These are phyloP conservation scores for Thymus quinquecostatus DNA, from an alignment of 257 asterid species.

Conservation along the genomic window DNA sequence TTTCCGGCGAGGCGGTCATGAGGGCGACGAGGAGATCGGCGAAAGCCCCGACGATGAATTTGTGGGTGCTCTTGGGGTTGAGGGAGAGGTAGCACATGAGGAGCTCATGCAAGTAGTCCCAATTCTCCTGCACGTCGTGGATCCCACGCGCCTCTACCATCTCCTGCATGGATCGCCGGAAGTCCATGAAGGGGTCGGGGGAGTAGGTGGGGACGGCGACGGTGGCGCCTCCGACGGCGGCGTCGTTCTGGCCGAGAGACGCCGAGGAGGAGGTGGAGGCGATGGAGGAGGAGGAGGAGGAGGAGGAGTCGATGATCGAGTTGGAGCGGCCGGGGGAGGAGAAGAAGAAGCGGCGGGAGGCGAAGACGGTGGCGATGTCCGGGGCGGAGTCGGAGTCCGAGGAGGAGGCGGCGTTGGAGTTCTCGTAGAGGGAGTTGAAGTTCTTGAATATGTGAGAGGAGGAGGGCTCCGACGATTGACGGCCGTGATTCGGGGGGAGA, in stretches of 20 bases:
- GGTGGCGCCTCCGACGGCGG: slow-evolving; percentile 46
- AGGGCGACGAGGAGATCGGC: slow-evolving; percentile 81
- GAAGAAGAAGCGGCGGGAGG: slow-evolving; percentile 91
- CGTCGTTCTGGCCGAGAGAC: slow-evolving; percentile 31
- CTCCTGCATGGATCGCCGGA: slow-evolving; percentile 94
- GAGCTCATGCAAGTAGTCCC: slow-evolving; percentile 83
- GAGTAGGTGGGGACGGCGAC: slow-evolving; percentile 77
- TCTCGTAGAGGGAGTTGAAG: slow-evolving; percentile 76
- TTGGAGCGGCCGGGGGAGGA: slow-evolving; percentile 92
- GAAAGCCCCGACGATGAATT: slow-evolving; percentile 86
- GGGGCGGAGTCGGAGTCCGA: slow-evolving; percentile 45
- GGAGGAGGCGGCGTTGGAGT: slow-evolving; percentile 31
- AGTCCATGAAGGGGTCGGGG: slow-evolving; percentile 79
- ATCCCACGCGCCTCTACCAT: slow-evolving; percentile 89
- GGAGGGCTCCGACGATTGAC: slow-evolving; percentile 33
- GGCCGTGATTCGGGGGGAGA: slow-evolving; percentile 38
- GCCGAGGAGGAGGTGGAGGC: slow-evolving; percentile 54
- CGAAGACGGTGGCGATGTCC: slow-evolving; percentile 64
- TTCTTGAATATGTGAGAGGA: slow-evolving; percentile 52
- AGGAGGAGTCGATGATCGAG: slow-evolving; percentile 76
- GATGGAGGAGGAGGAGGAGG: slow-evolving; percentile 41
- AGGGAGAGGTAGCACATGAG: slow-evolving; percentile 72
- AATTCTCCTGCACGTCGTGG: slow-evolving; percentile 53
- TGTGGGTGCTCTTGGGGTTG: slow-evolving; percentile 84
- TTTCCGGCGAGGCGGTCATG: slow-evolving; percentile 43